Evolutionary conservation across 208 protist genomes (phyloP), one percentile per base, ranked within the genome.

Genomic region (Phytomonas francai): DNA sequence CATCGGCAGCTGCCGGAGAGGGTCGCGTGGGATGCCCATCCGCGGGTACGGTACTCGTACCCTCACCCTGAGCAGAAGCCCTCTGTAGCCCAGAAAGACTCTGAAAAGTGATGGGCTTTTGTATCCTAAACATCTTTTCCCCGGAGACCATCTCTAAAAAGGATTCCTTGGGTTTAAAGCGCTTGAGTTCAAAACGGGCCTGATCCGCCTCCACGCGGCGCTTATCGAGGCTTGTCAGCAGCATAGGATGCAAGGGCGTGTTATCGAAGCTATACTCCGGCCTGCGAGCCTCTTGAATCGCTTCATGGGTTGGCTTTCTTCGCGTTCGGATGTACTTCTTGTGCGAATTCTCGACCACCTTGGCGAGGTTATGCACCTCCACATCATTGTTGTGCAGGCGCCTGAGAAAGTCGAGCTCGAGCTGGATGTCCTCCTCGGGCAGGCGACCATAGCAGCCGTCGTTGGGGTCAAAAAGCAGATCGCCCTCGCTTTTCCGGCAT

Each of bases 361-460:
- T 91, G 36, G 74, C 73, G 77, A 95, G 84, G 70, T 86, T 85
- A 36, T 78, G 79, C 61, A 97, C 29, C 67, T 97, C 89, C 22
- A 94, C 80, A 64, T 93, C 84, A 12, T 78, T 79, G 2, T 70
- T 42, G 61, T 82, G 68, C 42, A 94, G 65, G 2, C 86, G 85
- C 57, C 78, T 78, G 16, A 97, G 45, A 63, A 92, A 94, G 71
- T 95, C 87, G 9, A 89, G 68, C 77, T 97, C 89, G 4, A 93
- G 72, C 73, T 97, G 88, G 19, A 97, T 75, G 30, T 91, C 78
- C 34, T 95, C 84, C 73, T 94, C 86, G 12, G 85, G 87, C 59
- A 97, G 72, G 31, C 88, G 88, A 33, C 92, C 92, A 73, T 91
- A 94, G 80, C 84, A 95, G 58, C 89, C 88, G 73, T 97, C 85